These are phyloP conservation scores for Syncephalastrum monosporum DNA, from an alignment of 371 early-diverging fungal species.

Conservation along the genomic window DNA sequence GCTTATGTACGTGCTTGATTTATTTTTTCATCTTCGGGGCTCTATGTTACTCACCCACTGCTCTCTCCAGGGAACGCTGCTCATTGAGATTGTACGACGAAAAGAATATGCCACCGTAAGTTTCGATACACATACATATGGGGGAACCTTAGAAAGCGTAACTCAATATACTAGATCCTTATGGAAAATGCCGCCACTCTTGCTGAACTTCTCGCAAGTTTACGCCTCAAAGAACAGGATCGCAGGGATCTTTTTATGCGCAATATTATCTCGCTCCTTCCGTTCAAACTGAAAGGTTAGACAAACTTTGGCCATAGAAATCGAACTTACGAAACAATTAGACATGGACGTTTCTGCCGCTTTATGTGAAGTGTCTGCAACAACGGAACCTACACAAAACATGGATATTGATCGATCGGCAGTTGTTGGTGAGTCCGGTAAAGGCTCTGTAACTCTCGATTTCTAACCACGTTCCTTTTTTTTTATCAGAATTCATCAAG, in stretches of 20 bases:
- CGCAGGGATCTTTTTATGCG: slow-evolving; percentile 63
- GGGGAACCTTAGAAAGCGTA: background rate
- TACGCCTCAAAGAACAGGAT: slow-evolving; percentile 58
- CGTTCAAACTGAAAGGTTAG: slow-evolving; percentile 52
- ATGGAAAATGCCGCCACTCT: slow-evolving; percentile 56
- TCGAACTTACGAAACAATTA: background rate
- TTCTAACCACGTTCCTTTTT: too few species aligned
- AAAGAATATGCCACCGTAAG: slow-evolving; percentile 61
- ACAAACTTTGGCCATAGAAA: background rate
- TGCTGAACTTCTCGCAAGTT: slow-evolving; percentile 63
- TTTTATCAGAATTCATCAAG: too few species aligned
- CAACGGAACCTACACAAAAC: slow-evolving; percentile 44
- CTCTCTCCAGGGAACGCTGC: slow-evolving; percentile 46
- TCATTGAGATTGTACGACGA: slow-evolving; percentile 74
- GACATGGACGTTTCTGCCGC: slow-evolving; percentile 56
- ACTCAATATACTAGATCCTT: slow-evolving; percentile 32
- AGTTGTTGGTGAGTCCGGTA: slow-evolving; percentile 38
- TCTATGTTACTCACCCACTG: background rate
- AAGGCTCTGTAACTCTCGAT: background rate
- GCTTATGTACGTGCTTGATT: slow-evolving; percentile 32
- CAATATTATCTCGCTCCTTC: slow-evolving; percentile 58
- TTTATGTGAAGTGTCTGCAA: slow-evolving; percentile 65
- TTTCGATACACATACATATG: background rate
- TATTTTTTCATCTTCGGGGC: background rate
- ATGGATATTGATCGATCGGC: slow-evolving; percentile 56